phyloP scores from a whole-genome alignment of 352 stramenopile species.

The Phytophthora syringae region DNA sequence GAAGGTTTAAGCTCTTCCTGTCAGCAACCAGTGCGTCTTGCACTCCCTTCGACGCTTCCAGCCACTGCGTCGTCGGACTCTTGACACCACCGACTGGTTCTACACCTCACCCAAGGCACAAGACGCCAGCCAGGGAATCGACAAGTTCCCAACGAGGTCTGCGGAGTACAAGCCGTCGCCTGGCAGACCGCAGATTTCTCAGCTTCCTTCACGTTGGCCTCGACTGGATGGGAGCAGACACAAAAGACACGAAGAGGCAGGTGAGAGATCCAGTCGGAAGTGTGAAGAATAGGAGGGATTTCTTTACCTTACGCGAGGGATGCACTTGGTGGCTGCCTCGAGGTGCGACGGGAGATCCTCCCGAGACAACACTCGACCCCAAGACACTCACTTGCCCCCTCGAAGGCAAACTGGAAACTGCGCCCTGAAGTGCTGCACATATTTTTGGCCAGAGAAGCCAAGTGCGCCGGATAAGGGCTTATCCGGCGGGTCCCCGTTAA shows the following conservation, averaged over 20 bases:
- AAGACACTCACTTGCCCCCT: conserved; percentile 19
- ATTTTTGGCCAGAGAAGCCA: conserved; percentile 38
- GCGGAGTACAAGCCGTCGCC: neutral
- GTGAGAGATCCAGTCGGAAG: conserved; percentile 4
- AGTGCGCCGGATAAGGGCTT: conserved; percentile 29
- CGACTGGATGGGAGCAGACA: neutral
- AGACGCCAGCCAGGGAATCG: neutral
- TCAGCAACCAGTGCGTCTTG: neutral
- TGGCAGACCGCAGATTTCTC: conserved; percentile 6
- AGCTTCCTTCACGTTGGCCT: neutral
- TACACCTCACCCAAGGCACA: neutral
- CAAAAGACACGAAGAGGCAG: conserved; percentile 1
- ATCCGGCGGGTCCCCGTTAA: conserved; percentile 26
- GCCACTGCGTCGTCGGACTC: conserved; percentile 4
- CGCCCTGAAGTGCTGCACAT: conserved; percentile 33
- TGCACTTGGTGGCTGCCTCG: neutral
- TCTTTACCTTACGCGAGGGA: conserved; percentile 3
- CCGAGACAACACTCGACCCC: neutral
- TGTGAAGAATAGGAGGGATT: no score
- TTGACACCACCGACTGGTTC: conserved; percentile 7
- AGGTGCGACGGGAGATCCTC: no score
- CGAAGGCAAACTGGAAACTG: conserved; percentile 44
- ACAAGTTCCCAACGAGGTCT: neutral
- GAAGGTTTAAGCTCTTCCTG: conserved; percentile 24
- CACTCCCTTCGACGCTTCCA: conserved; percentile 7